phyloP scores from a whole-genome alignment of 805 yeast species.

The Pichia heedii region DNA sequence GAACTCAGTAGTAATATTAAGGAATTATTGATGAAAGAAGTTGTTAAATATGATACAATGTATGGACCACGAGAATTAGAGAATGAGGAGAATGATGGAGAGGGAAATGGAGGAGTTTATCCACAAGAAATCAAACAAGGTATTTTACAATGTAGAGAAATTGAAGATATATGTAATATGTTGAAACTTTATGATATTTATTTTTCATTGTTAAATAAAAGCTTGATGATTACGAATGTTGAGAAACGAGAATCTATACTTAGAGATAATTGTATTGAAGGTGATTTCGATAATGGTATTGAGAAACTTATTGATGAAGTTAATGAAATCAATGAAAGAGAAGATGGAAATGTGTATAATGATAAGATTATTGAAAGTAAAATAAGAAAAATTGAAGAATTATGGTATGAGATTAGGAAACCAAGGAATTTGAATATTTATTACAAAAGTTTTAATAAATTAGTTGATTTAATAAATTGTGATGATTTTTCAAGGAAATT shows the following conservation, averaged over 20 bases:
- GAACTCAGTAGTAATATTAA: slow-evolving; percentile 7
- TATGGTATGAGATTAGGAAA: slow-evolving; percentile 5
- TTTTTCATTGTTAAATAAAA: slow-evolving; percentile 2
- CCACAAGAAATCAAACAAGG: slow-evolving; percentile 1
- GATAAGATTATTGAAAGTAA: too few species aligned
- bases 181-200: slow-evolving; percentile 2
- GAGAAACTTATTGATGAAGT: neutral
- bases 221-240: neutral
- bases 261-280: neutral
- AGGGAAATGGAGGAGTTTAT: neutral
- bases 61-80: slow-evolving; percentile 1
- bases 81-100: neutral
- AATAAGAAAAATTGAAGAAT: neutral
- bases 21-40: slow-evolving; percentile 7
- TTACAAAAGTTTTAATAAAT: neutral
- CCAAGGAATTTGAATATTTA: slow-evolving; percentile 6
- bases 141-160: slow-evolving; percentile 1
- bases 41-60: slow-evolving; percentile 17
- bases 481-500: neutral
- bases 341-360: neutral
- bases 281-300: neutral
- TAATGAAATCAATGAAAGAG: neutral
- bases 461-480: neutral
- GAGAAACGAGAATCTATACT: neutral
- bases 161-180: slow-evolving; percentile 3